A percentile compares a stretch with the other conserved stretches of the same genome.
phyloP scores from a whole-genome alignment of 192 early-diverging fungal genomes.

The Backusella macrospora region DNA sequence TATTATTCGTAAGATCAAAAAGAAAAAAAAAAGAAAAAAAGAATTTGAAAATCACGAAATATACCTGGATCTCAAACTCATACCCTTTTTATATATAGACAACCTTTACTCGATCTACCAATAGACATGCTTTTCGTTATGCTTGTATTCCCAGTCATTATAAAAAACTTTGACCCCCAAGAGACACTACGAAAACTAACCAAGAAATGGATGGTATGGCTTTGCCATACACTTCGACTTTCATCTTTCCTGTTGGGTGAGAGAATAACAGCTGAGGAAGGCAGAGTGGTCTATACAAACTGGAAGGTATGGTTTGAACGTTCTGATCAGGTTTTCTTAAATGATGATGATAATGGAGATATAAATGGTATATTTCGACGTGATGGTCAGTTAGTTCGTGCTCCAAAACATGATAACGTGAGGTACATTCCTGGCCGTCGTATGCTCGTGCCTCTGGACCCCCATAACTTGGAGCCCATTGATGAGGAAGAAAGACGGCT shows the following conservation, averaged over 20 bases:
- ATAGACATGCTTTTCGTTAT: conserved; percentile 58
- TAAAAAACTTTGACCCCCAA: conserved; percentile 65
- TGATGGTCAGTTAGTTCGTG: conserved; percentile 72
- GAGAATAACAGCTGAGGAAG: conserved; percentile 73
- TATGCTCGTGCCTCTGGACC: conserved; percentile 82
- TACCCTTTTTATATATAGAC: background rate
- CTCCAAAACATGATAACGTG: conserved; percentile 82
- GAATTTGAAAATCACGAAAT: background rate
- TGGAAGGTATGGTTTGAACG: conserved; percentile 57
- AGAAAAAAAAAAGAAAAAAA: background rate
- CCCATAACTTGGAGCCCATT: conserved; percentile 47
- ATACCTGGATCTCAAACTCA: background rate
- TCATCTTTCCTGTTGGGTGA: conserved; percentile 82
- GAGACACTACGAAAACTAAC: conserved; percentile 42
- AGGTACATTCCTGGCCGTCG: conserved; percentile 72
- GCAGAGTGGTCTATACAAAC: conserved; percentile 31
- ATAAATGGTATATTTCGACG: conserved; percentile 29
- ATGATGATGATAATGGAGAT: conserved; percentile 39
- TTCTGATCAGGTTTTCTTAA: background rate
- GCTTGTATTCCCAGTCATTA: conserved; percentile 66
- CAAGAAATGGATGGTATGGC: conserved; percentile 65
- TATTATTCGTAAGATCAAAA: conserved; percentile 57
- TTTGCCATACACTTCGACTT: conserved; percentile 69
- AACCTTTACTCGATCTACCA: background rate
- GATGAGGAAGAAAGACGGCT: conserved; percentile 60